Evolutionary conservation across 805 yeast genomes (phyloP), one percentile per base, ranked within the genome.

Genomic region (Ogataea nonfermentans): DNA sequence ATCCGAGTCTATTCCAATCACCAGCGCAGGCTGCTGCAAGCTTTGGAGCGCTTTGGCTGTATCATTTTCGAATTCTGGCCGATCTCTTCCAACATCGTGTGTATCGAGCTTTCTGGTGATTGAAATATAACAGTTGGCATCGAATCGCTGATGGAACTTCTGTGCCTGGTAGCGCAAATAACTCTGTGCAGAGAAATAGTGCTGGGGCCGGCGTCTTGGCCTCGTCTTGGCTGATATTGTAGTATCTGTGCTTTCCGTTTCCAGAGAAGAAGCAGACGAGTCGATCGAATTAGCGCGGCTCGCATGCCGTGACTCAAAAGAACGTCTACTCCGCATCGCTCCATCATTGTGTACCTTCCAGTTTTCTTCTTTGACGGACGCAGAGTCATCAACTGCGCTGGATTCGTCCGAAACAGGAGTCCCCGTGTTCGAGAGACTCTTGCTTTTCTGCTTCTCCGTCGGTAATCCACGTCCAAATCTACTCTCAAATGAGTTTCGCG

Each of bases 121-220:
- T 17, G 97, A 79, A 38, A 93, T 89, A 63, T 93, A 93, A 65
- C 98, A 93, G 59, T 93, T 93, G 17, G 99, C 96, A 62, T 93
- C 99, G 55, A 91, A 93, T 53, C 99, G 70, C 29, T 77, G 71
- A 32, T 90, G 80, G 59, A 93, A 93, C 61, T 93, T 93, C 39
- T 81, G 78, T 10, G 96, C 98, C 62, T 93, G 99, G 62, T 93
- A 93, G 44, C 99, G 75, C 48, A 93, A 68, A 61, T 93, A 93
- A 43, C 91, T 84, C 64, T 93, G 99, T 2, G 99, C 99, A 0
- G 98, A 85, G 65, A 93, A 93, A 58, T 78, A 85, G 8, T 78
- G 76, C 45, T 73, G 79, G 0, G 77, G 79, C 32, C 65, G 47
- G 29, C 63, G 57, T 40, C 65, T 61, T 4, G 49, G 53, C 16